Evolutionary conservation across 129 eudicot genomes (phyloP).

Genomic region (Tanacetum coccineum): DNA sequence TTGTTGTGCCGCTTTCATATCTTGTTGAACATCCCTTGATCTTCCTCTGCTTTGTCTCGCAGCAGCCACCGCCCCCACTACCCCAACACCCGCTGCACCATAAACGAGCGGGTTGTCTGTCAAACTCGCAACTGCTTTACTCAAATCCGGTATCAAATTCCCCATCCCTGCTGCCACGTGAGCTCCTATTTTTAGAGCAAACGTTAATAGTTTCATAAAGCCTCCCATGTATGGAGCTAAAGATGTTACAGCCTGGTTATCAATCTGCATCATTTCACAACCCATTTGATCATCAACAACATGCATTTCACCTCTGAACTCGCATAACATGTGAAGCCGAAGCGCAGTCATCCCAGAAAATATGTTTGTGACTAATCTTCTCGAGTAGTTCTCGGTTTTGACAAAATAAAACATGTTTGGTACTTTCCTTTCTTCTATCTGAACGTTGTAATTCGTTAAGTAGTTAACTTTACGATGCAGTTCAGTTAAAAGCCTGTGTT

Average conservation of each 20-base stretch:
- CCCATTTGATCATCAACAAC: constrained; percentile 90
- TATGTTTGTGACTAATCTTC: constrained; percentile 67
- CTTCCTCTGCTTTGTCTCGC: constrained; percentile 42
- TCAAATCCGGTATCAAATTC: constrained; percentile 86
- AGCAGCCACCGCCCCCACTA: constrained; percentile 55
- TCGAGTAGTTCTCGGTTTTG: constrained; percentile 68
- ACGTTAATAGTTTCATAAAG: constrained; percentile 81
- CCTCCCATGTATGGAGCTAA: constrained; percentile 85
- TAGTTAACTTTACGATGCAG: constrained; percentile 72
- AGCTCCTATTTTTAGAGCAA: constrained; percentile 91
- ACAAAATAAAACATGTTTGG: constrained; percentile 94
- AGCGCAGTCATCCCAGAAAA: constrained; percentile 82
- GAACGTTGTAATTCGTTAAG: constrained; percentile 66
- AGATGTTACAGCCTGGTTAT: constrained; percentile 56
- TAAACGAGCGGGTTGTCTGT: constrained; percentile 52
- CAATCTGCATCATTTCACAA: constrained; percentile 81
- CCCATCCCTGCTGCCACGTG: constrained; percentile 95
- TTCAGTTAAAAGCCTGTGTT: constrained; percentile 72
- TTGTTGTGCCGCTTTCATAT: constrained; percentile 80
- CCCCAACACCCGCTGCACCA: constrained; percentile 71
- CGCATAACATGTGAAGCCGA: constrained; percentile 82
- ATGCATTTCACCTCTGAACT: constrained; percentile 77
- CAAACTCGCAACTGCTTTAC: constrained; percentile 76
- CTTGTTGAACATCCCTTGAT: constrained; percentile 62
- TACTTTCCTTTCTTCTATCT: constrained; percentile 82